These are phyloP conservation scores for Inosperma sp. DNA, from an alignment of 768 basidiomycete species.

Conservation along the genomic window DNA sequence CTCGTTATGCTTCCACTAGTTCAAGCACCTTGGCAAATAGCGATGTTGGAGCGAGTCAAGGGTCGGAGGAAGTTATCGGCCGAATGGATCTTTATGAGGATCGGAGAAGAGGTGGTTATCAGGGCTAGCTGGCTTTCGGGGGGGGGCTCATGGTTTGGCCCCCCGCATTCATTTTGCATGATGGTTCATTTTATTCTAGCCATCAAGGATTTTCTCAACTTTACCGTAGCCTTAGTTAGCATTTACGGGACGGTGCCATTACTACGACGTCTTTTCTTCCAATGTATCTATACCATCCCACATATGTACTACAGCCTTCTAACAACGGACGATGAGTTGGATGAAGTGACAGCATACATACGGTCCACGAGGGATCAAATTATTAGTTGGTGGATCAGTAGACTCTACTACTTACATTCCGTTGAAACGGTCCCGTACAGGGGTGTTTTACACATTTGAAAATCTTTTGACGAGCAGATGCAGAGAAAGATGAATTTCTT, in stretches of 20 bases:
- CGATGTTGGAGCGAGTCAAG: slow-evolving; percentile 30
- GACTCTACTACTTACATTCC: too few species aligned
- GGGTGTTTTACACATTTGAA: too few species aligned
- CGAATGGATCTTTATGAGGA: slow-evolving; percentile 41
- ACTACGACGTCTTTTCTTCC: neutral
- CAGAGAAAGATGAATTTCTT: too few species aligned
- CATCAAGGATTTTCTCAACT: neutral
- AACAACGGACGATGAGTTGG: too few species aligned
- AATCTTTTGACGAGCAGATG: too few species aligned
- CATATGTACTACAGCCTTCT: too few species aligned
- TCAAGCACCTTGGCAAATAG: slow-evolving; percentile 24
- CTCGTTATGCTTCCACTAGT: slow-evolving; percentile 19
- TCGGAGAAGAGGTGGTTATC: slow-evolving; percentile 13
- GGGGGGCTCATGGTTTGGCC: neutral
- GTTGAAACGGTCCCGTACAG: too few species aligned
- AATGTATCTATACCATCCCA: slow-evolving; percentile 4
- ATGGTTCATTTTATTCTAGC: neutral
- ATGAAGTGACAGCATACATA: too few species aligned
- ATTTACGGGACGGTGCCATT: neutral
- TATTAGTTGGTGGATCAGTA: too few species aligned
- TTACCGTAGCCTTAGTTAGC: neutral
- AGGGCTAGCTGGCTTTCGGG: slow-evolving; percentile 1
- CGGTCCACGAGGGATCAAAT: too few species aligned
- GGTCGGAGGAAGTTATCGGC: slow-evolving; percentile 53
- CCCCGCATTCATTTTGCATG: neutral